Base-by-base conservation (phyloP, 371 early-diverging fungal genomes). In the Rhizopus sp. region DNA sequence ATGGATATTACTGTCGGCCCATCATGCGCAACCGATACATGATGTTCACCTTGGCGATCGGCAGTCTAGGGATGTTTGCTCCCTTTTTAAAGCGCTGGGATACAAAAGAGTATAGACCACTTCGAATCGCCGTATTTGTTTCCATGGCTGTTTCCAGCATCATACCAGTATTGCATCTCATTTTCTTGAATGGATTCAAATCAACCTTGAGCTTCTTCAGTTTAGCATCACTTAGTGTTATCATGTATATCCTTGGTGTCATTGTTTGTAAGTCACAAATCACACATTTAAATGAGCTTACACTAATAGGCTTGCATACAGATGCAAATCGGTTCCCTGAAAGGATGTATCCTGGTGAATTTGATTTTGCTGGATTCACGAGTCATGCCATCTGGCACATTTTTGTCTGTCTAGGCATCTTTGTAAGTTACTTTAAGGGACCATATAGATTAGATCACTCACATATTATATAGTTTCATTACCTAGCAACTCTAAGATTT, bases 381-480 rank as follows among this genome's bases (percentile, higher is more conserved):
- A 86, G 87, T 46, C 93, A 92, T 70, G 87, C 86, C 44, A 75
- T 88, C 49, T 92, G 93, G 93, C 93, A 92, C 66, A 62, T 87
- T 12, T 81, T 81, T 68, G 90, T 90, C 6, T 78, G 86, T 16
- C 71, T 80, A 5, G 89, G 87, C 5, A 85, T 86, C 30, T 84
- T 70, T 53, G 76, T 75, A 70, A 63, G 73, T 68, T 38, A 32
- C 23, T 8, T 15, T 50, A 13, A 13, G 7, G 7, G 3, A n/a
- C 17, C 6, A 2, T 15, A 13, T 15, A 13, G 2, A 0, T n/a
- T 3, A 4, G 9, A 13, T 13, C 44, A 2, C 44, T 44, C 15
- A 37, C 32, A 10, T 50, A 16, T 44, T 12, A 1, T 30, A n/a
- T 50, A 70, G 57, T 72, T 69, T 51, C 84, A 84, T 55, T 83